Base-by-base conservation (phyloP, 169 alveolate species). In the Plasmodium sp. region DNA sequence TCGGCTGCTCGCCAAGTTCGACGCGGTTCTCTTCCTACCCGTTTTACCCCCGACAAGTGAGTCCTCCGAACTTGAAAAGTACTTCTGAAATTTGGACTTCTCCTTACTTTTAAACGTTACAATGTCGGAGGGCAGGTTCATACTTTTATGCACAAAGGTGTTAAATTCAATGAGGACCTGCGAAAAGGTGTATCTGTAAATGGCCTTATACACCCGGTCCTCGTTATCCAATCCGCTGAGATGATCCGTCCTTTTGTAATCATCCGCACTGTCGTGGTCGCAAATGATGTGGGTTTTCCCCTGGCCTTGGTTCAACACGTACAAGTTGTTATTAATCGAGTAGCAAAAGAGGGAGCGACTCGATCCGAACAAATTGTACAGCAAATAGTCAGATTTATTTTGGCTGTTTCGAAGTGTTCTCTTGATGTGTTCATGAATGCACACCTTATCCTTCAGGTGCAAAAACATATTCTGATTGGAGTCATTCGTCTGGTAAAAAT, bases 401-500 rank as follows among this genome's bases (percentile, higher is more conserved):
- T 90, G 94, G 51, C 74, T 90, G 34, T 71, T 62, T 81, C 94
- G 45, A n/a, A 90, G 48, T 2, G 90, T 90, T 80, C 92, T 36
- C 43, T 90, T 90, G 67, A 90, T 62, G 83, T 90, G 94, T 41
- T 90, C 94, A 81, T 90, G 94, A 27, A 90, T 81, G 43, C 84
- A 81, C 16, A 81, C 72, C 71, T 90, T 90, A 67, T 90, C 94
- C 83, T 81, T 90, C 39, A 81, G 56, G 14, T 58, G 94, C 74
- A 90, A 27, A 67, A 45, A 43, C 34, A 90, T 41, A 39, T 41
- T 81, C 43, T 58, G 41, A 16, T 67, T 80, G 36, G 51, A 80
- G 34, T 90, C 94, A 81, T 58, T 90, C 33, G 94, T 90, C 83
- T 90, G 94, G 67, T 81, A 81, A 81, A 90, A 90, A 81, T 90